Conservation (phyloP, 2,329 filamentous ascomycete genomes). For the Arthroderma uncinatum region DNA sequence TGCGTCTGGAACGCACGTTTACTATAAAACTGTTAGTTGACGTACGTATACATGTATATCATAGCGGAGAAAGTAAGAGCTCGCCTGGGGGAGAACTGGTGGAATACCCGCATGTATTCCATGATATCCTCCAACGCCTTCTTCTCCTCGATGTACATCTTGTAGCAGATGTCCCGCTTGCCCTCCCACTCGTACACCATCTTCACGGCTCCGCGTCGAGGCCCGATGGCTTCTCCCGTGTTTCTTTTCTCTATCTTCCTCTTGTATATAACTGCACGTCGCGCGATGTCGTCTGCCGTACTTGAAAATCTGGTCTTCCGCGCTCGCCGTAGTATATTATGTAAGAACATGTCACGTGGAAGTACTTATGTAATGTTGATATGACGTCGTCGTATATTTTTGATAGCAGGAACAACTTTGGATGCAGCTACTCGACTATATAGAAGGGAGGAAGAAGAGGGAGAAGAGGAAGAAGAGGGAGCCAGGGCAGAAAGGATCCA, state of each 20-base stretch:
- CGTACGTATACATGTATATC: too few species aligned
- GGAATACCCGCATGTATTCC: slow-evolving; percentile 52
- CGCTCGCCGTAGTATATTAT: background rate
- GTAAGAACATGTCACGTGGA: background rate
- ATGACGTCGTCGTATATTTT: background rate
- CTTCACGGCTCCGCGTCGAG: slow-evolving; percentile 10
- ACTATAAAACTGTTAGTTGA: slow-evolving; percentile 35
- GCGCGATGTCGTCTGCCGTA: background rate
- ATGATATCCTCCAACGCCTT: slow-evolving; percentile 64
- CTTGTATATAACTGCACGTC: background rate
- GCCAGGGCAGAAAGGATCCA: background rate
- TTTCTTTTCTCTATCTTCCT: background rate
- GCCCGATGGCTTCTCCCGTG: background rate
- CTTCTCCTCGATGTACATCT: slow-evolving; percentile 66
- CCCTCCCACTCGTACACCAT: slow-evolving; percentile 56
- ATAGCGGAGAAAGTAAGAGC: slow-evolving; percentile 16
- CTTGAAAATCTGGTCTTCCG: background rate
- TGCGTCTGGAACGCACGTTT: slow-evolving; percentile 67
- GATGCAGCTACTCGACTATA: background rate
- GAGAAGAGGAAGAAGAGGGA: background rate
- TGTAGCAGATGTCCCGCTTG: slow-evolving; percentile 54
- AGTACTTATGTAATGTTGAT: background rate
- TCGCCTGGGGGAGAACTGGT: slow-evolving; percentile 62
- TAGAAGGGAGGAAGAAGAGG: background rate
- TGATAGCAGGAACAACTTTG: too few species aligned